These are phyloP conservation scores for Astrephomene gubernaculifera DNA, from an alignment of 139 green algal species.

Conservation along the genomic window DNA sequence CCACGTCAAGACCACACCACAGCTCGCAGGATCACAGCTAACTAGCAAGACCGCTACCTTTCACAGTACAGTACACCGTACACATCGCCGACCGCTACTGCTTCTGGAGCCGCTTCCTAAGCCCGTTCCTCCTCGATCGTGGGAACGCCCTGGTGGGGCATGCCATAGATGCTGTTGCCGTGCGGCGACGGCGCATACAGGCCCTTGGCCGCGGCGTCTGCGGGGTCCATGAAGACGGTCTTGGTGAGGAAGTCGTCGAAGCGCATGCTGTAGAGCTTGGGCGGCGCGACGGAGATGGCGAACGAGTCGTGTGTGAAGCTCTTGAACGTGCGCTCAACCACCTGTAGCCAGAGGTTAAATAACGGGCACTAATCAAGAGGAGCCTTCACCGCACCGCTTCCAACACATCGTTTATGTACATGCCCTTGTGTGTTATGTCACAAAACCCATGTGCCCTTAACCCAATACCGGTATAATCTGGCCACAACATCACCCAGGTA, in stretches of 20 bases:
- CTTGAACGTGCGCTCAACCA: constrained; percentile 91
- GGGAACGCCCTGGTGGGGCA: not conserved
- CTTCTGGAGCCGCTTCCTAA: not conserved
- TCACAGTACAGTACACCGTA: too few relatives aligned
- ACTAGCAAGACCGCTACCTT: too few relatives aligned
- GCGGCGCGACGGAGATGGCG: constrained; percentile 76
- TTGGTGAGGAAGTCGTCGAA: constrained; percentile 80
- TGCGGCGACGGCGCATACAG: not conserved
- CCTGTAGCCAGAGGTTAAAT: too few relatives aligned
- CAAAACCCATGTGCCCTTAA: too few relatives aligned
- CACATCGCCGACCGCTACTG: not conserved
- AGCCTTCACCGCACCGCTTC: too few relatives aligned
- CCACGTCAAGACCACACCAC: too few relatives aligned
- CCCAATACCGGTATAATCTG: too few relatives aligned
- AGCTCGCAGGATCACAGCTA: too few relatives aligned
- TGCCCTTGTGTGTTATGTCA: too few relatives aligned
- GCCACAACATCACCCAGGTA: too few relatives aligned
- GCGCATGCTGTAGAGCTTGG: constrained; percentile 76
- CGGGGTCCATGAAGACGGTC: constrained; percentile 15
- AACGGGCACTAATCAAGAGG: too few relatives aligned
- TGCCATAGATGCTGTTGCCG: not conserved
- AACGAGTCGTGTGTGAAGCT: constrained; percentile 76
- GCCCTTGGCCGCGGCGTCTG: not conserved
- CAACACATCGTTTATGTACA: too few relatives aligned
- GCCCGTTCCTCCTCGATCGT: constrained; percentile 29